A percentile compares a stretch with the other conserved stretches of the same genome.
Evolutionary conservation across 257 asterid genomes (phyloP).

Genomic region (Dorcoceras hygrometricum): DNA sequence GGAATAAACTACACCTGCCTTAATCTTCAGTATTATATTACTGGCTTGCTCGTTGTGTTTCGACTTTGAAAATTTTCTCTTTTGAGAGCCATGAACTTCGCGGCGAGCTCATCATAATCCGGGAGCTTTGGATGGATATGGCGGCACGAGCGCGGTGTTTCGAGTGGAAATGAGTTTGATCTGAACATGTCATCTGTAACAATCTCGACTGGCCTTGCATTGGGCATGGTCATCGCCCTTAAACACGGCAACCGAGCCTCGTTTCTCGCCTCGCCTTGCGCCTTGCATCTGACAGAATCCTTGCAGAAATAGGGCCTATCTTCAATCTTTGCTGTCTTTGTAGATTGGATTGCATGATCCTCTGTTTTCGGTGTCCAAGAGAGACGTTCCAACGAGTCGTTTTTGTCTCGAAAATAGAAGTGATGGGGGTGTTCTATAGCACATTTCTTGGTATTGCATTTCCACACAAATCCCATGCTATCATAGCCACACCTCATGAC

Average conservation of each 20-base stretch:
- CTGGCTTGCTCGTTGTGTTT: background rate
- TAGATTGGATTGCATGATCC: background rate
- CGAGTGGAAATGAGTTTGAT: constrained; percentile 48
- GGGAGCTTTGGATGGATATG: constrained; percentile 94
- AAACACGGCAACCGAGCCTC: constrained; percentile 7
- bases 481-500: background rate
- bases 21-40: background rate
- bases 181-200: constrained; percentile 30
- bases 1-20: background rate
- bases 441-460: constrained; percentile 18
- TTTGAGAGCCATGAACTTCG: constrained; percentile 66
- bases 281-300: background rate
- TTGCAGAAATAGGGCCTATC: background rate
- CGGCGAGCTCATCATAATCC: constrained; percentile 71
- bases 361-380: background rate
- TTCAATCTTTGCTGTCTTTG: constrained; percentile 1
- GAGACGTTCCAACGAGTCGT: background rate
- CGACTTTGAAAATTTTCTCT: constrained; percentile 32
- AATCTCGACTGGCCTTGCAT: constrained; percentile 33
- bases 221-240: constrained; percentile 52
- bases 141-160: constrained; percentile 20
- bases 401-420: constrained; percentile 16
- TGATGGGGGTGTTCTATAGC: constrained; percentile 30
- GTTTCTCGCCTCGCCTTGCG: background rate
- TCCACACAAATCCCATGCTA: constrained; percentile 3